Evolutionary conservation across 495 filamentous ascomycete genomes (phyloP).

Genomic region (Podospora sp.): DNA sequence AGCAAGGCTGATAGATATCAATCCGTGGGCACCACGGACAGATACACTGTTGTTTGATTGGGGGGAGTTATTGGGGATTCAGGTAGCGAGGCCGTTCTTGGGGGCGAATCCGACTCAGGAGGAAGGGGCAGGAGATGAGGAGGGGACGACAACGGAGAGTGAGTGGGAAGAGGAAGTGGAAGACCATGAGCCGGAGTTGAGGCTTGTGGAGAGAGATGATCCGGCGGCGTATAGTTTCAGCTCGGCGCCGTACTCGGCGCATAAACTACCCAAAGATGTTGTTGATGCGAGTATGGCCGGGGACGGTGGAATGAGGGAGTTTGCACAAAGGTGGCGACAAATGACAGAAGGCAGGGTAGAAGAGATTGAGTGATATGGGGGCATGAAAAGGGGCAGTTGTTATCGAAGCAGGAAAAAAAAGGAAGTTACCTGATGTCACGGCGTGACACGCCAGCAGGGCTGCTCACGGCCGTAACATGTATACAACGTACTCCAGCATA

Average conservation of each 20-base stretch:
- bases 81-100: conserved; percentile 55
- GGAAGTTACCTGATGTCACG: too few species aligned
- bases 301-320: conserved; percentile 75
- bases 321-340: conserved; percentile 83
- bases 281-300: conserved; percentile 86
- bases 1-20: conserved; percentile 90
- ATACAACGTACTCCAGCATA: too few species aligned
- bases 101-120: conserved; percentile 39
- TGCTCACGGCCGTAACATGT: too few species aligned
- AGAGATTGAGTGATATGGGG: conserved; percentile 1
- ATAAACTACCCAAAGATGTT: conserved; percentile 92
- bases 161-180: conserved; percentile 60
- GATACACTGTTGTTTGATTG: conserved; percentile 90
- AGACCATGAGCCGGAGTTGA: conserved; percentile 71
- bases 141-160: conserved; percentile 29
- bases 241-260: conserved; percentile 87
- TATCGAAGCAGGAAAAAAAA: too few species aligned
- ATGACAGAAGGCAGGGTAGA: conserved; percentile 44
- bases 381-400: neutral
- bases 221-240: conserved; percentile 84
- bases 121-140: conserved; percentile 37
- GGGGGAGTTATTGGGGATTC: conserved; percentile 77
- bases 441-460: too few species aligned
- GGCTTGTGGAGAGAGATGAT: conserved; percentile 79
- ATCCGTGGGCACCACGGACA: conserved; percentile 90